A percentile compares a stretch with the other conserved stretches of the same genome.
Conservation (phyloP, 441 rosid genomes). For the Sinapis alba region DNA sequence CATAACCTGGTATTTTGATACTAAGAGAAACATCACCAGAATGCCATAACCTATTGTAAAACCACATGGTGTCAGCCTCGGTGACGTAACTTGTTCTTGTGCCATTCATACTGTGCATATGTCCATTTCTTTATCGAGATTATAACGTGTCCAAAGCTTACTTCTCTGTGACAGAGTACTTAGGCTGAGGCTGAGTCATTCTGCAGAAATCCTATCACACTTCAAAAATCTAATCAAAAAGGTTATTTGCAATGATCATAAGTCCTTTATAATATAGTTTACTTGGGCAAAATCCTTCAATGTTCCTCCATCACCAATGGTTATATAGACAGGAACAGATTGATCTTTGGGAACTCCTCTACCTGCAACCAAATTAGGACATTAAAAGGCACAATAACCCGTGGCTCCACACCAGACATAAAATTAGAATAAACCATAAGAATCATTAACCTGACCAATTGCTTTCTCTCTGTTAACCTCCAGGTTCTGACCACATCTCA, state of each 20-base stretch:
- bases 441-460: background rate
- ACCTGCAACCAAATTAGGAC: background rate
- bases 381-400: background rate
- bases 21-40: slow-evolving; percentile 51
- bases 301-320: slow-evolving; percentile 84
- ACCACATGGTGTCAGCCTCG: slow-evolving; percentile 82
- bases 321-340: slow-evolving; percentile 76
- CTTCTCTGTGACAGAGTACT: slow-evolving; percentile 80
- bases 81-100: slow-evolving; percentile 72
- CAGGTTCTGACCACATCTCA: background rate
- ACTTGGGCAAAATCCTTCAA: slow-evolving; percentile 81
- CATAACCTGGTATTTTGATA: too few relatives aligned
- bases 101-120: slow-evolving; percentile 70
- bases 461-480: background rate
- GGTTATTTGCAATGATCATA: background rate
- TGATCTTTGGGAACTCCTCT: slow-evolving; percentile 39
- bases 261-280: slow-evolving; percentile 26
- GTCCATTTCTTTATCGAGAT: slow-evolving; percentile 71
- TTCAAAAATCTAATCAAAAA: background rate
- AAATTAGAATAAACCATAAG: background rate
- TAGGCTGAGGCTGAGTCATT: slow-evolving; percentile 80
- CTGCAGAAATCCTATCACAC: slow-evolving; percentile 41
- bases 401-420: background rate
- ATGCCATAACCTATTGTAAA: slow-evolving; percentile 69
- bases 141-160: slow-evolving; percentile 83